Evolutionary conservation across 108 stramenopile species (phyloP), one percentile per base, ranked within the genome.

Genomic region (Cyclotella cryptica): DNA sequence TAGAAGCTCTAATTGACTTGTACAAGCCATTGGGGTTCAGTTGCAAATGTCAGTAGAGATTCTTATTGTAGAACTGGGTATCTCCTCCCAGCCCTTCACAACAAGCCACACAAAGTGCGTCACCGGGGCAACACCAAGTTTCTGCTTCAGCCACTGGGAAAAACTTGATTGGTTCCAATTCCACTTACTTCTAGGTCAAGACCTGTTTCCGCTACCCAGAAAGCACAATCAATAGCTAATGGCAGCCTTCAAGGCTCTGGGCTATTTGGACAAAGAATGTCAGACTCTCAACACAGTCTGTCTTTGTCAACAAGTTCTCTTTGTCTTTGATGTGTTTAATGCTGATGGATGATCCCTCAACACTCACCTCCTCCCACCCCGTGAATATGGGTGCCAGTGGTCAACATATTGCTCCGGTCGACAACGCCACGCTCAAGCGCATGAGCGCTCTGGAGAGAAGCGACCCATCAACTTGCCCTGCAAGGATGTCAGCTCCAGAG

Each of bases 241-340:
- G n/a, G n/a, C n/a, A n/a, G n/a, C n/a, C n/a, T n/a, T n/a, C n/a
- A n/a, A n/a, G n/a, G n/a, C n/a, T n/a, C n/a, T n/a, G n/a, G n/a
- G n/a, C n/a, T n/a, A n/a, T n/a, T n/a, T n/a, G n/a, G n/a, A n/a
- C n/a, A n/a, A n/a, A n/a, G n/a, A n/a, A n/a, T n/a, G n/a, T n/a
- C n/a, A n/a, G n/a, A n/a, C n/a, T n/a, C n/a, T n/a, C n/a, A n/a
- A n/a, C n/a, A n/a, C n/a, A n/a, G n/a, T n/a, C n/a, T n/a, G n/a
- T n/a, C n/a, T n/a, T n/a, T n/a, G n/a, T n/a, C n/a, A n/a, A n/a
- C n/a, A n/a, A n/a, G n/a, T n/a, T n/a, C n/a, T n/a, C n/a, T n/a
- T 69, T 24, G 4, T 65, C 22, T 71, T 61, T 7, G 69, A 71
- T 35, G 26, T 78, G 0, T 22, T 78, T 4, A 46, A 42, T 19